Conservation (phyloP, 345 rosid genomes). For the Gossypium herbaceum region DNA sequence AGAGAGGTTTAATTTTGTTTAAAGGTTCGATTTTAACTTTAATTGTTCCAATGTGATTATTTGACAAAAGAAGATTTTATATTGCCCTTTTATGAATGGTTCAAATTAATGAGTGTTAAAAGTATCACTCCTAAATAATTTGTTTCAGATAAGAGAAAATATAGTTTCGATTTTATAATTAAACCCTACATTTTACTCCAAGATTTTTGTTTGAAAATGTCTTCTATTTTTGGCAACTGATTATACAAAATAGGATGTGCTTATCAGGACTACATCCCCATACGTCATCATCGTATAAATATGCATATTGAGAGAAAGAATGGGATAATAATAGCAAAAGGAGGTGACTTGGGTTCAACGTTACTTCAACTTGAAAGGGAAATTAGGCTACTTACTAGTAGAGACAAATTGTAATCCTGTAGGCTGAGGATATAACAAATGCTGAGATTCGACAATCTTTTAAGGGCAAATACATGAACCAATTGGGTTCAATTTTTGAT, state of each 20-base stretch:
- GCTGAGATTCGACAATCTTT: background rate
- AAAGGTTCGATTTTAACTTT: no score
- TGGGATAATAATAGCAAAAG: background rate
- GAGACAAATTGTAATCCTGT: no score
- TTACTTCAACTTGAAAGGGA: slow-evolving; percentile 24
- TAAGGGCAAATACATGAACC: background rate
- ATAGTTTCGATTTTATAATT: background rate
- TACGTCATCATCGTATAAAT: background rate
- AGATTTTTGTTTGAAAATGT: background rate
- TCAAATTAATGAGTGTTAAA: background rate
- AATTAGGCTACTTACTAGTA: background rate
- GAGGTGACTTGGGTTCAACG: slow-evolving; percentile 36
- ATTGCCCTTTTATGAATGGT: background rate
- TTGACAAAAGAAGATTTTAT: no score
- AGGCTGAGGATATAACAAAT: background rate
- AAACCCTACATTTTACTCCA: background rate
- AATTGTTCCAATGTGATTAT: no score
- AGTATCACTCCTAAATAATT: no score
- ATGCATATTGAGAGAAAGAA: no score
- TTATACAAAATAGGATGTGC: background rate
- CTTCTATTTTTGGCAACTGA: background rate
- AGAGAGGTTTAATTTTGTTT: no score
- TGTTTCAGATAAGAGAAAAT: background rate
- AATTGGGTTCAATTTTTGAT: background rate
- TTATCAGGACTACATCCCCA: background rate